These are phyloP conservation scores for Nicotiana knightiana DNA, from an alignment of 257 asterid genomes.

Conservation along the genomic window DNA sequence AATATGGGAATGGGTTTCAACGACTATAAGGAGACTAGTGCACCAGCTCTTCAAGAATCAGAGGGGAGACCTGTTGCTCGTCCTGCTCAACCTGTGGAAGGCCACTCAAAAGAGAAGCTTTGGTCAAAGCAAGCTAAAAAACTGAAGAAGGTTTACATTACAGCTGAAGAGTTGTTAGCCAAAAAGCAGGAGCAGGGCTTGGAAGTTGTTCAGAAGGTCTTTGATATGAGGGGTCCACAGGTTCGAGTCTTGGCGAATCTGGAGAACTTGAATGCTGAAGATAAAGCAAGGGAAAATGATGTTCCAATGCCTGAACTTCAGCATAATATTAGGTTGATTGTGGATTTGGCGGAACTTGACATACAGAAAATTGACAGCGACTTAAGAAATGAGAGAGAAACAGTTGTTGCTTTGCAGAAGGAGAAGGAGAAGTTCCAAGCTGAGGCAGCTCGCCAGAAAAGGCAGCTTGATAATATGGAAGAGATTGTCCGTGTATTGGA, in stretches of 20 bases:
- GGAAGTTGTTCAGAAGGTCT: conserved; percentile 69
- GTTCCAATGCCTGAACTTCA: conserved; percentile 92
- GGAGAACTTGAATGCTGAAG: conserved; percentile 78
- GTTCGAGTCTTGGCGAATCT: conserved; percentile 74
- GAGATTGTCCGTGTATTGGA: conserved; percentile 42
- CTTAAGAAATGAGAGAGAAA: conserved; percentile 77
- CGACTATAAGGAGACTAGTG: conserved; percentile 50
- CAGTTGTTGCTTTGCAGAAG: conserved; percentile 62
- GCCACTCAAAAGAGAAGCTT: conserved; percentile 43
- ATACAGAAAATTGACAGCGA: conserved; percentile 65
- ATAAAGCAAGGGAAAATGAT: conserved; percentile 52
- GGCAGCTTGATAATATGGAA: conserved; percentile 57
- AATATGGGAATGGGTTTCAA: conserved; percentile 84
- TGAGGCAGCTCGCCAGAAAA: conserved; percentile 48
- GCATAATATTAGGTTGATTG: conserved; percentile 62
- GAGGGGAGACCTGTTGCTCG: conserved; percentile 35
- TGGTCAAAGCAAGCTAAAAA: conserved; percentile 60
- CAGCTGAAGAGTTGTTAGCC: conserved; percentile 67
- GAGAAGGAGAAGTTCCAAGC: conserved; percentile 65
- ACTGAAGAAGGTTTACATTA: conserved; percentile 50
- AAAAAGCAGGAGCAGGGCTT: conserved; percentile 66
- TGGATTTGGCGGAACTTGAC: conserved; percentile 63
- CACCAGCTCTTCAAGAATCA: conserved; percentile 33
- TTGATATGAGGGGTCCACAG: conserved; percentile 93
- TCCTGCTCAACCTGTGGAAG: conserved; percentile 33